Evolutionary conservation across 2,329 filamentous ascomycete species (phyloP).

Genomic region (Rhytidhysteron rufulum): DNA sequence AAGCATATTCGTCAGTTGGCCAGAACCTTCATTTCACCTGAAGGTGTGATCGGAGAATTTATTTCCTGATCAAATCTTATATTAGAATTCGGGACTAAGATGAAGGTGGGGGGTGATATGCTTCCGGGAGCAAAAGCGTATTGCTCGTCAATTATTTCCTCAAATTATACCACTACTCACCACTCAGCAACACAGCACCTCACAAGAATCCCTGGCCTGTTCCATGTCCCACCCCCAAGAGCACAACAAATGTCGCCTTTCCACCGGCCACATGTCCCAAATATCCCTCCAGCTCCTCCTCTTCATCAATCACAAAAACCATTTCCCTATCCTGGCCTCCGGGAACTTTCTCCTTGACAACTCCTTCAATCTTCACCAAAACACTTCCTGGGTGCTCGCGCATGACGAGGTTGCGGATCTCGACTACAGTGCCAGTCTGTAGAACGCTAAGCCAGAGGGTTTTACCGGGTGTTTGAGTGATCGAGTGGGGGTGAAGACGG

Average conservation of each 20-base stretch:
- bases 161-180: too few species aligned
- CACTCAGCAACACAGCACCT: too few species aligned
- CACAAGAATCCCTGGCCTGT: slow-evolving; percentile 11
- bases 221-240: slow-evolving; percentile 12
- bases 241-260: slow-evolving; percentile 53
- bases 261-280: slow-evolving; percentile 58
- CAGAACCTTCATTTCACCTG: too few species aligned
- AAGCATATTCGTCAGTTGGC: too few species aligned
- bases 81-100: too few species aligned
- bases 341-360: slow-evolving; percentile 51
- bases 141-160: too few species aligned
- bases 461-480: slow-evolving; percentile 45
- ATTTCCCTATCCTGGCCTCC: slow-evolving; percentile 52
- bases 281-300: slow-evolving; percentile 70
- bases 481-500: slow-evolving; percentile 63
- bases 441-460: slow-evolving; percentile 65
- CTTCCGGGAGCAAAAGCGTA: too few species aligned
- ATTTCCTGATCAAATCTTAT: too few species aligned
- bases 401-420: slow-evolving; percentile 60
- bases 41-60: too few species aligned
- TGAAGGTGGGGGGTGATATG: too few species aligned
- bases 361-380: slow-evolving; percentile 61
- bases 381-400: slow-evolving; percentile 58
- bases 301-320: slow-evolving; percentile 62
- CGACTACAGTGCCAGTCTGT: slow-evolving; percentile 53